Evolutionary conservation across 2,329 filamentous ascomycete genomes (phyloP), one percentile per base, ranked within the genome.

Genomic region (Ceratocystis destructans): DNA sequence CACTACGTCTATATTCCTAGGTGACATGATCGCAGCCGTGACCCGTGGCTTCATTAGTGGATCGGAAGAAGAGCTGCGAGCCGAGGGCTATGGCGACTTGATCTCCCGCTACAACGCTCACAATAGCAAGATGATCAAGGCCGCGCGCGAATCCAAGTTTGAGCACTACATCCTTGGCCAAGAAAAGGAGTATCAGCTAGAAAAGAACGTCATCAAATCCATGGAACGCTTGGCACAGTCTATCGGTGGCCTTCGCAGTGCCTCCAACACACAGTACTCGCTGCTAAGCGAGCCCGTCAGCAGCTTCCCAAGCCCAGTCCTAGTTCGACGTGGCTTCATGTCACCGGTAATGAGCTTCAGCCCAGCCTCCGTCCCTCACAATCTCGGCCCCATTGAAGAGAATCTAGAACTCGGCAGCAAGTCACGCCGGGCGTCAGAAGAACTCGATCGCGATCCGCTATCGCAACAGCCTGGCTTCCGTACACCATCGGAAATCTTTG

Each of bases 231-330:
- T 97, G 33, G 87, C 90, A 3, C 92, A 96, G 73, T 91, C 90
- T 70, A 87, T 96, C 70, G 92, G 93, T 74, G 94, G 93, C 6
- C 78, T 99, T 72, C 83, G 91, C 70, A 96, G 91, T 78, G 91
- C 94, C 44, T 89, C 94, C 31, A 83, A 88, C 67, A 92, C 91
- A 25, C 93, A 99, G 72, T 96, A 97, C 72, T 83, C 87, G 17
- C 81, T 97, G 41, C 79, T 96, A 44, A 86, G 86, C 68, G 88
- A 94, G 28, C 64, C 67, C 6, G 53, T 48, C 20, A 61, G 53
- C 25, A 61, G 15, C 41, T 33, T 33, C 12, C 55, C 50, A 10
- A 59, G 50, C 33, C 67, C 61, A 1, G 50, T 65, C 5, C n/a
- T 44, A 2, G 50, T 67, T 10, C n/a, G 63, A 12, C 53, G 53